A percentile compares a stretch with the other conserved stretches of the same genome.
Conservation (phyloP, 163 green algal species). For the Volvox carteri region DNA sequence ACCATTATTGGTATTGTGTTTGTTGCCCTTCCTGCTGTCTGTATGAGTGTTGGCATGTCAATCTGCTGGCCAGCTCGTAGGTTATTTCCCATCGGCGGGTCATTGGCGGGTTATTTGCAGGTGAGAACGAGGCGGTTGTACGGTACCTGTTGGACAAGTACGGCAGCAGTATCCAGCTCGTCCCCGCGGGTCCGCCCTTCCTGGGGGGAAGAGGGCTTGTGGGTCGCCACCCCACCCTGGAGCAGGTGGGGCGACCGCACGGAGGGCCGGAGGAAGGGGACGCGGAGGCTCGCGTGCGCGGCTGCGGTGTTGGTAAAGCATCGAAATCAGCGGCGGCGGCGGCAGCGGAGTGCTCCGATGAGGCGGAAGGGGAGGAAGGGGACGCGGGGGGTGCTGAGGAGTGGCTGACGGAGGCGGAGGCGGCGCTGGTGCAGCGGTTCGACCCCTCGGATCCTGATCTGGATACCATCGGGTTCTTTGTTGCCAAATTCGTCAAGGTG, state of each 20-base stretch:
- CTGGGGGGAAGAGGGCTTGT: conserved; percentile 84
- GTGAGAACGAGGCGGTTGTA: conserved; percentile 94
- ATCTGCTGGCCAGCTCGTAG: too few relatives aligned
- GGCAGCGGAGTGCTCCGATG: background rate
- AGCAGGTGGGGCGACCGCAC: conserved; percentile 22
- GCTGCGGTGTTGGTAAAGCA: background rate
- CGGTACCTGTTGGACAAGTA: conserved; percentile 89
- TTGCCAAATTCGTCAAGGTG: conserved; percentile 88
- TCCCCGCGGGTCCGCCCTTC: conserved; percentile 67
- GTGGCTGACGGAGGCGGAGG: conserved; percentile 82
- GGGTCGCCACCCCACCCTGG: conserved; percentile 59
- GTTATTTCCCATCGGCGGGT: too few relatives aligned
- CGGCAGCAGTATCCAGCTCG: conserved; percentile 78
- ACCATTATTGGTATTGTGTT: too few relatives aligned
- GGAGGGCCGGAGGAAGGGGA: background rate
- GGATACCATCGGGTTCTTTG: conserved; percentile 95
- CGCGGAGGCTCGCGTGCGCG: background rate
- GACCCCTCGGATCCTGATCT: conserved; percentile 70
- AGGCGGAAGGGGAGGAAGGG: background rate
- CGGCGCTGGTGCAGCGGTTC: conserved; percentile 91
- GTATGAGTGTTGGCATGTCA: too few relatives aligned
- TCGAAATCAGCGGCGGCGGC: background rate
- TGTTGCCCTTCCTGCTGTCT: too few relatives aligned
- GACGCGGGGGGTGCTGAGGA: background rate
- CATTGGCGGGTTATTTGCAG: too few relatives aligned